phyloP scores from a whole-genome alignment of 176 grass and related monocot genomes.

The Phoenix dactylifera region DNA sequence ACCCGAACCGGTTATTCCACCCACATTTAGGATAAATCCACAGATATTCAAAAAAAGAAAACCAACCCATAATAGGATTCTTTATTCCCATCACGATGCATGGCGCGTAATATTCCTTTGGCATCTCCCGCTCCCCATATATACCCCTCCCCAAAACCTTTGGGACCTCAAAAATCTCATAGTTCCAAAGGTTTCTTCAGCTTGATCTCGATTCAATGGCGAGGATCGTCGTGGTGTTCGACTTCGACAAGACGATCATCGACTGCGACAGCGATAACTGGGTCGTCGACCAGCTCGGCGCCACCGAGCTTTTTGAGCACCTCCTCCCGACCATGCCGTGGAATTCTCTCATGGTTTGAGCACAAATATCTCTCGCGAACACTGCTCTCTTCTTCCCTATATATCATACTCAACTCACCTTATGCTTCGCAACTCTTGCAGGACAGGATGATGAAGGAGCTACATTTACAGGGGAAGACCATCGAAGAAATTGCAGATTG shows the following conservation, averaged over 20 bases:
- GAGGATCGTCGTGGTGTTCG: conserved; percentile 52
- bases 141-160: conserved; percentile 13
- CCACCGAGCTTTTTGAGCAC: conserved; percentile 53
- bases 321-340: conserved; percentile 88
- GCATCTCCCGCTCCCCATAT: conserved; percentile 47
- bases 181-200: neutral
- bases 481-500: conserved; percentile 38
- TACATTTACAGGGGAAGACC: conserved; percentile 34
- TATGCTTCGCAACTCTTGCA: neutral
- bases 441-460: conserved; percentile 62
- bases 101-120: conserved; percentile 39
- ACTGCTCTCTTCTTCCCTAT: neutral
- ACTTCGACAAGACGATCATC: conserved; percentile 97
- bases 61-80: too few species aligned
- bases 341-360: conserved; percentile 61
- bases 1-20: too few species aligned
- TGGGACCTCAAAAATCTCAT: conserved; percentile 16
- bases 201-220: conserved; percentile 15
- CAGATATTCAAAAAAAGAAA: too few species aligned
- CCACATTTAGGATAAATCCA: too few species aligned
- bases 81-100: too few species aligned
- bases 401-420: neutral
- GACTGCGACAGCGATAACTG: conserved; percentile 91
- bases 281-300: conserved; percentile 52
- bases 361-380: neutral